Base-by-base conservation (phyloP, 495 filamentous ascomycete genomes). In the Xylaria acuta region DNA sequence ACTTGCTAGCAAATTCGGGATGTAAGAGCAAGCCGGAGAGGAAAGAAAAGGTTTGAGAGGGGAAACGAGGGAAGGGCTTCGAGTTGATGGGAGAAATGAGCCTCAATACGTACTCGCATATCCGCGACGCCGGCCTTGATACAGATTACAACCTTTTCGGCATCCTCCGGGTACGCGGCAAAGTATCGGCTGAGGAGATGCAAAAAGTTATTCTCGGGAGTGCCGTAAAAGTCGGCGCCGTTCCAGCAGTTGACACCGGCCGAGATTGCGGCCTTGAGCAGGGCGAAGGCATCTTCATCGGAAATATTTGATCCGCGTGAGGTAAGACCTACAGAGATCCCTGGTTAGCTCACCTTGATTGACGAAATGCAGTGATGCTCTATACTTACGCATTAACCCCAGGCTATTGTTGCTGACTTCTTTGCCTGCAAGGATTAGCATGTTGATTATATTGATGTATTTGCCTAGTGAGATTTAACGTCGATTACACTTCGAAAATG, bases 211-310 rank as follows among this genome's bases (percentile, higher is more conserved):
- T 75, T 65, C 0, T 70, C 69, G 0, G 73, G 76, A 16, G 59
- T 64, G 30, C 84, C 83, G 68, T 86, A 86, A 72, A 93, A 83
- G 73, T 93, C 90, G 69, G 90, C 90, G 30, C 82, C 90, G 72
- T 92, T 92, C 91, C 91, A 94, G 79, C 90, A 88, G 76, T 90
- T 76, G 82, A 85, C 80, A 27, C 91, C 91, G 3, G 81, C 79
- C 32, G 80, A 78, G 59, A 93, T 82, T 36, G 92, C 84, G 22
- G 87, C 84, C 74, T 86, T 87, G 79, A 94, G 85, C 3, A 89
- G 85, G 56, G 87, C 84, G 74, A 93, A 90, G 74, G 88, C 84
- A 73, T 88, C 83, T 38, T 88, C 85, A 45, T 89, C 82, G 8
- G 88, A 74, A 3, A 85, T 82, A 11, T 86, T 88, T 0, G 82